A percentile compares a stretch with the other conserved stretches of the same genome.
Evolutionary conservation across 2,329 filamentous ascomycete genomes (phyloP).

Genomic region (Sclerotinia spermophila): DNA sequence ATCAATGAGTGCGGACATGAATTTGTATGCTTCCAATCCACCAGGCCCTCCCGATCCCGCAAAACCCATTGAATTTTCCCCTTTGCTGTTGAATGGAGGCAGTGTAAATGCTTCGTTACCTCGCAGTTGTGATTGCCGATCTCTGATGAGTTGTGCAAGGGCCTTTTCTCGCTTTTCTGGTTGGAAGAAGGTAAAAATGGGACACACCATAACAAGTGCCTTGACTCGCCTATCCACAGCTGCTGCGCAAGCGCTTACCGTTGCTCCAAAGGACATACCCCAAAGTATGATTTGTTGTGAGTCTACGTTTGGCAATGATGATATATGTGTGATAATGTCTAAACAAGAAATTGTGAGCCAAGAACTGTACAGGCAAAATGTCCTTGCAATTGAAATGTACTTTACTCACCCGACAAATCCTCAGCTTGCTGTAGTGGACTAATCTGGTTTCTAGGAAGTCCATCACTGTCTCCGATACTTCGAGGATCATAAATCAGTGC

Average conservation of each 20-base stretch:
- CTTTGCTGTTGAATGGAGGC: neutral
- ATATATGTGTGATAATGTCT: neutral
- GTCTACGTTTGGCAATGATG: neutral
- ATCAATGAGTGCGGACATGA: neutral
- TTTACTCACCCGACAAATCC: constrained; percentile 26
- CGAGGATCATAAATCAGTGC: constrained; percentile 40
- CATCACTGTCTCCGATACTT: constrained; percentile 36
- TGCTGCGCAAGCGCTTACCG: constrained; percentile 37
- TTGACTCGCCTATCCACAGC: constrained; percentile 41
- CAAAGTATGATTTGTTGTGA: neutral
- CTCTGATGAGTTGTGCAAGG: neutral
- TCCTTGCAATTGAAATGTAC: neutral
- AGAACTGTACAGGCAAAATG: neutral
- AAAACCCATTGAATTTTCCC: neutral
- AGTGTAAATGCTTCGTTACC: neutral
- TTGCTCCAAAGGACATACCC: neutral
- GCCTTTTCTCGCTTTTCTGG: neutral
- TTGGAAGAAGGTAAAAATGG: constrained; percentile 9
- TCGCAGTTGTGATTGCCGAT: constrained; percentile 2
- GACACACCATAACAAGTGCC: constrained; percentile 35
- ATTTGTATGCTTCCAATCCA: neutral
- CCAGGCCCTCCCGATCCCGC: neutral
- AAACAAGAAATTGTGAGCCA: neutral
- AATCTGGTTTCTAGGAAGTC: constrained; percentile 36
- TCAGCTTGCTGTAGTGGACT: constrained; percentile 34